These are phyloP conservation scores for Ceratocystis huliohia DNA, from an alignment of 2,329 filamentous ascomycete genomes.

Conservation along the genomic window DNA sequence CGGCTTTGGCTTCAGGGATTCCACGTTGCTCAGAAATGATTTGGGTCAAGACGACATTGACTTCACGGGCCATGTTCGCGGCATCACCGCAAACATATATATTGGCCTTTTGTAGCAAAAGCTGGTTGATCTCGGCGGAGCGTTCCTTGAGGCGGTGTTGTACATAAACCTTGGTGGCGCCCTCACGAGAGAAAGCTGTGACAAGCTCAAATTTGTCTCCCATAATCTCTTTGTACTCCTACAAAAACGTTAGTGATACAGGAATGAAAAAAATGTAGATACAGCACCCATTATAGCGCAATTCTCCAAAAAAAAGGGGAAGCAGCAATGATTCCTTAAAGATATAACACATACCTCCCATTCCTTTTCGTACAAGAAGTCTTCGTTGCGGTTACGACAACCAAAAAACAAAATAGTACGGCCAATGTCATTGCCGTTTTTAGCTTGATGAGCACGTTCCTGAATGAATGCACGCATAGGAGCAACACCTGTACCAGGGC, in stretches of 20 bases:
- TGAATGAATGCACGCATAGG: slow-evolving; percentile 94
- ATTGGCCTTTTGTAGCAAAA: slow-evolving; percentile 76
- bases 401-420: slow-evolving; percentile 89
- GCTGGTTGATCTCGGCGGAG: slow-evolving; percentile 71
- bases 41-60: slow-evolving; percentile 73
- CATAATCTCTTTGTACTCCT: slow-evolving; percentile 73
- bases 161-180: slow-evolving; percentile 83
- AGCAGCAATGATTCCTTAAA: not conserved
- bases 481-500: slow-evolving; percentile 89
- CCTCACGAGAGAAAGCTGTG: slow-evolving; percentile 89
- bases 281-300: not conserved
- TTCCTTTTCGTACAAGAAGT: slow-evolving; percentile 84
- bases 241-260: slow-evolving; percentile 25
- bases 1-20: slow-evolving; percentile 72
- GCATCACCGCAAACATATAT: slow-evolving; percentile 98
- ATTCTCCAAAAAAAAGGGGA: not conserved
- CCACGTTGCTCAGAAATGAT: slow-evolving; percentile 77
- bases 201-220: slow-evolving; percentile 84
- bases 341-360: slow-evolving; percentile 60
- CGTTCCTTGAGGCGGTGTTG: slow-evolving; percentile 82
- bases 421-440: slow-evolving; percentile 69
- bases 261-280: not conserved
- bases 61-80: slow-evolving; percentile 89
- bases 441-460: slow-evolving; percentile 73
- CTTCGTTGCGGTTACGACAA: slow-evolving; percentile 74